Base-by-base conservation (phyloP, 2,329 filamentous ascomycete genomes). In the Talaromyces funiculosus region DNA sequence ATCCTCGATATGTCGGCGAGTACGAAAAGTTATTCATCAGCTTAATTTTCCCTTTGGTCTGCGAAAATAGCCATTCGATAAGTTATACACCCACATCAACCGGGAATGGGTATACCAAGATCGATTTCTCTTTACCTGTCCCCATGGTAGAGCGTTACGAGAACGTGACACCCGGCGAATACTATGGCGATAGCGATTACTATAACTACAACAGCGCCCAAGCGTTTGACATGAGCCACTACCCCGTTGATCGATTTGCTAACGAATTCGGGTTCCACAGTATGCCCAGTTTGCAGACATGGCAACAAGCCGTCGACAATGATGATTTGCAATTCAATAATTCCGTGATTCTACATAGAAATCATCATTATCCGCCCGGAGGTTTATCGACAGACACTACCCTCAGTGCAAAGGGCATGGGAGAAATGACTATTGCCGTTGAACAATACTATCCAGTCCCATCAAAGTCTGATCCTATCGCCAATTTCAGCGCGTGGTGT, bases 191-290 rank as follows among this genome's bases (percentile, higher is more conserved):
- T 61, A 86, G 83, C 4, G 82, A 85, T 63, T 78, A 81, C 67
- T 87, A 87, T 71, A 81, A 86, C 64, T 87, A 87, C 66, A 70
- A 83, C 61, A 77, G 78, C 12, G 67, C 66, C 0, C 70, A 78
- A 16, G 79, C 84, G 0, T 86, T 86, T 69, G 78, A 86, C 67
- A 73, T 76, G n/a, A 76, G 74, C 0, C 75, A 72, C 0, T 86
- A 86, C 63, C 84, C 84, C 0, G 73, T 85, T 0, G 84, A 83
- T 2, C 77, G 84, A 8, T 87, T 87, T 65, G 81, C 82, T 2
- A 85, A 86, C 63, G 84, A 87, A 69, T 87, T 87, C 62, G 85
- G 85, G 24, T 86, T 81, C 67, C 83, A 85, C 66, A 82, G 80
- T 59, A 85, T 87, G 84, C 84, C 84, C 0, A 82, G 80, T 56